Percentiles rank a stretch among this genome's conserved stretches.
Conservation (phyloP, 2,329 filamentous ascomycete genomes). For the Fusarium sp. region DNA sequence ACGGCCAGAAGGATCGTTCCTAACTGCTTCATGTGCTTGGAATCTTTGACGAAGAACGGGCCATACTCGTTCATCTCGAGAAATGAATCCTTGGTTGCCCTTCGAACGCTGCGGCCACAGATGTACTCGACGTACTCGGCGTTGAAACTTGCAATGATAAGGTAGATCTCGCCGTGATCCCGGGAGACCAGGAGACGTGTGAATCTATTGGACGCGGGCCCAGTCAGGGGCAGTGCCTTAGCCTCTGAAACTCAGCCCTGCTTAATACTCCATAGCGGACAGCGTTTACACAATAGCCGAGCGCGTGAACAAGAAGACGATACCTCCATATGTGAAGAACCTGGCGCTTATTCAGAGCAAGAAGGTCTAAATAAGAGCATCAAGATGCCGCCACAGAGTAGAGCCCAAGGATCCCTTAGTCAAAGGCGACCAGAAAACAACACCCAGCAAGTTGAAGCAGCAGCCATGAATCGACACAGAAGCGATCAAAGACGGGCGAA, state of each 20-base stretch:
- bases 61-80: background rate
- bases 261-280: background rate
- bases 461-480: background rate
- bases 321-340: background rate
- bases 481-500: background rate
- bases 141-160: background rate
- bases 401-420: background rate
- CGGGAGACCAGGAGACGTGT: background rate
- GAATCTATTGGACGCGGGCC: background rate
- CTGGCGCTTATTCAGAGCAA: background rate
- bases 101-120: background rate
- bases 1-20: background rate
- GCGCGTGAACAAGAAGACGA: background rate
- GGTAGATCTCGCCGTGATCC: background rate
- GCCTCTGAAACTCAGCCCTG: background rate
- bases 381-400: background rate
- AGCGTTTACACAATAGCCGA: background rate
- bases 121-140: background rate
- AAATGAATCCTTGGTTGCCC: background rate
- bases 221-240: background rate
- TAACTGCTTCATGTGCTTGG: background rate
- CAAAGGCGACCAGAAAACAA: background rate
- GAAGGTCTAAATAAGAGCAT: background rate
- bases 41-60: background rate
- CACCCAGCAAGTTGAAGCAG: background rate